phyloP scores from a whole-genome alignment of 768 basidiomycete species.

The Tricholoma bakamatsutake region DNA sequence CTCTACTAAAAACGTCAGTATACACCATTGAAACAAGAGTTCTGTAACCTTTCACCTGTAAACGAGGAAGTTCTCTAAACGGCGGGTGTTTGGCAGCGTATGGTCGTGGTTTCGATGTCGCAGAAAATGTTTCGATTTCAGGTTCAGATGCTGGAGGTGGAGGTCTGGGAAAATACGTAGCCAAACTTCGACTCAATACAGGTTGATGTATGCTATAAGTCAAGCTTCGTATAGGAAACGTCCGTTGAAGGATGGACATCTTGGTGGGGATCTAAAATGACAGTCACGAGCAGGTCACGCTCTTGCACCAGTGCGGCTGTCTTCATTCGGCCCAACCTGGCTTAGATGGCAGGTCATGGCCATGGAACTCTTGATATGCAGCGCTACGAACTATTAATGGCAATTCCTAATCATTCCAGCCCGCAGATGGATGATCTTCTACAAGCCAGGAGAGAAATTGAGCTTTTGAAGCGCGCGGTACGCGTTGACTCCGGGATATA shows the following conservation, averaged over 20 bases:
- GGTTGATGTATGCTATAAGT: background rate
- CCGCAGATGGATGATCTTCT: background rate
- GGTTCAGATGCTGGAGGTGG: slow-evolving; percentile 17
- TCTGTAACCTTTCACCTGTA: slow-evolving; percentile 20
- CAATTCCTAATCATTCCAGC: background rate
- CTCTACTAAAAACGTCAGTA: slow-evolving; percentile 22
- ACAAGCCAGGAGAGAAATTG: slow-evolving; percentile 12
- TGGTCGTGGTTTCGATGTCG: slow-evolving; percentile 32
- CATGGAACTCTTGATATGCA: background rate
- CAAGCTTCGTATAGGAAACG: background rate
- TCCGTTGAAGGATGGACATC: background rate
- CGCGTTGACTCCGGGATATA: slow-evolving; percentile 4
- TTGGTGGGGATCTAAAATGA: background rate
- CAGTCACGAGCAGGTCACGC: background rate
- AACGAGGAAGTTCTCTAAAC: slow-evolving; percentile 29
- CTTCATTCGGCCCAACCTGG: background rate
- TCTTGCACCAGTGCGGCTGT: background rate
- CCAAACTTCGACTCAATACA: background rate
- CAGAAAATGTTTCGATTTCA: slow-evolving; percentile 18
- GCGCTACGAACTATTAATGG: background rate
- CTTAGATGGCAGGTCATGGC: background rate
- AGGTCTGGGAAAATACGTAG: slow-evolving; percentile 1
- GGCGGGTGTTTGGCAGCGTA: slow-evolving; percentile 27
- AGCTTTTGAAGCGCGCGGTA: slow-evolving; percentile 14
- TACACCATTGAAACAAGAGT: background rate